Evolutionary conservation across 129 eudicot species (phyloP), one percentile per base, ranked within the genome.

Genomic region (Pseudognaphalium luteoalbum): DNA sequence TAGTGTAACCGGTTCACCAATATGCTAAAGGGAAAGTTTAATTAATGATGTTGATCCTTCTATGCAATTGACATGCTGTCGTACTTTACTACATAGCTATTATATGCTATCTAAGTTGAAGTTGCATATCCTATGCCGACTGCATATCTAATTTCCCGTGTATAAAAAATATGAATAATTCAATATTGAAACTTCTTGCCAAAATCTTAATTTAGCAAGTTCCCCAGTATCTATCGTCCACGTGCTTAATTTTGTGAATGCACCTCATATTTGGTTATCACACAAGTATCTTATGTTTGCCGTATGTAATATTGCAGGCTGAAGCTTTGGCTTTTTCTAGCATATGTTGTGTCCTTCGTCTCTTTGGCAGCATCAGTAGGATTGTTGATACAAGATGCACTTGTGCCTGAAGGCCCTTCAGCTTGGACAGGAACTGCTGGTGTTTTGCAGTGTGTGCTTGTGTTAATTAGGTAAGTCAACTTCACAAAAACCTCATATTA

Each of bases 281-380:
- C 34, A 50, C 56, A 68, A 25, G 34, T 37, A 62, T 76, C 70
- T 79, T 16, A 83, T 35, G 5, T 10, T 11, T 61, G 42, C 29
- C 8, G 63, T 35, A 22, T 78, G 71, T 73, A 58, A 65, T 2
- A 44, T 74, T 85, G 84, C 90, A 94, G 99, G 88, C 81, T 91
- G 85, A 94, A 91, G 81, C 99, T 94, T 52, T 94, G 99, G 97
- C 97, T 94, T 70, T 94, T 94, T 76, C 86, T 94, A 14, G 99
- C 99, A 12, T 94, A 94, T 83, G 94, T 94, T 37, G 87, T 94
- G 58, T 89, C 99, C 4, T 94, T 94, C 54, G 92, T 94, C 73
- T 94, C 99, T 7, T 87, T 94, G 83, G 99, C 99, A 51, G 97
- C 99, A 47, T 91, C 97, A 3, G 99, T 94, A 4, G 99, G 99